Evolutionary conservation across 306 rosid species (phyloP), one percentile per base, ranked within the genome.

Genomic region (Vicia sativa): DNA sequence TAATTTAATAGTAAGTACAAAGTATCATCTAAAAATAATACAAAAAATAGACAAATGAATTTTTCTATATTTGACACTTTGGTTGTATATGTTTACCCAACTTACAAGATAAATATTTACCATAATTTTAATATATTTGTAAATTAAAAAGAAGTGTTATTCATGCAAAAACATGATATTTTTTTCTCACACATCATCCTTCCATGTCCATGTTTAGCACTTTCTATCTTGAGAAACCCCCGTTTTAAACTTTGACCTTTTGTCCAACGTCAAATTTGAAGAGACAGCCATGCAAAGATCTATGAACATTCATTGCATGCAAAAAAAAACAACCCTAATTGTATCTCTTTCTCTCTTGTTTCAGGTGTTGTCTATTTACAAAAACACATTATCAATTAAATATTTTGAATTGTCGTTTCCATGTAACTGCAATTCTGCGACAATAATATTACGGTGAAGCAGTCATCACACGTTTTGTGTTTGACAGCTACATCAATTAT

Each of bases 231-330:
- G 57, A 52, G 70, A 16, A 57, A 19, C 11, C 11, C 56, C 65
- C 52, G 41, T 56, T 68, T 78, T 78, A 19, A 73, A 70, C 37
- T 49, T 73, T 81, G 82, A 77, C 85, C 11, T 39, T 56, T 15
- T 38, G 48, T 39, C 45, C 31, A 62, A 62, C 50, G 18, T 43
- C 21, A 55, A 77, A 58, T 68, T 49, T 55, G 63, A 41, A 28
- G 26, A 73, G n/a, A 65, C 71, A 58, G 0, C 55, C 21, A 31
- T 42, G 65, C 29, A 45, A 68, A 35, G 23, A n/a, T 15, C 59
- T 12, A 39, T 61, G 62, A 28, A 15, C 28, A 9, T 49, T 56
- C 11, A 19, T 45, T 3, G n/a, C 63, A 42, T 23, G 38, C 38
- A 34, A 7, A 14, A 58, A 62, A 48, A 42, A 18, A 1, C 11